Evolutionary conservation across 257 asterid genomes (phyloP).

Genomic region (Verbena officinalis): DNA sequence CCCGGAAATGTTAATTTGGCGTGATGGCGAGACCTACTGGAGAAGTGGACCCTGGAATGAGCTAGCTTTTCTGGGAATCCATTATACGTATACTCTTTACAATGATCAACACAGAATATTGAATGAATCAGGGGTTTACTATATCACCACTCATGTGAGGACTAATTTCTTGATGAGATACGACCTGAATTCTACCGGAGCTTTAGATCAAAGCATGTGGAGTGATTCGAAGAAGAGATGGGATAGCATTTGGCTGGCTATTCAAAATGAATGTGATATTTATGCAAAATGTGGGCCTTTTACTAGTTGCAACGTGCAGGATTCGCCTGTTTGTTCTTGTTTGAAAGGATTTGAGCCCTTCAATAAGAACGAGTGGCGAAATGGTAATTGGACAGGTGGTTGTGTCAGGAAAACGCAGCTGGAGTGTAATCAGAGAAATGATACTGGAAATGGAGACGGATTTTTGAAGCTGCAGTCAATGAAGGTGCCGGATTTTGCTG

Average conservation of each 20-base stretch:
- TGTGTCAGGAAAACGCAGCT: conserved; percentile 33
- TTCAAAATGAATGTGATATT: conserved; percentile 30
- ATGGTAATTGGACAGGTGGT: conserved; percentile 42
- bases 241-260: conserved; percentile 8
- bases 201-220: conserved; percentile 12
- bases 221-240: conserved; percentile 14
- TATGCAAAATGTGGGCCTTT: conserved; percentile 46
- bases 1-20: conserved; percentile 22
- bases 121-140: conserved; percentile 9
- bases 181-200: conserved; percentile 20
- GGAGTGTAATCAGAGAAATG: conserved; percentile 26
- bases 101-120: no score
- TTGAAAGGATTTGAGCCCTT: conserved; percentile 43
- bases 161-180: not conserved
- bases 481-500: conserved; percentile 33
- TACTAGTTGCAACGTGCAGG: conserved; percentile 36
- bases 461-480: conserved; percentile 30
- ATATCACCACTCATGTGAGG: conserved; percentile 23
- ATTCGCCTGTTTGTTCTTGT: conserved; percentile 38
- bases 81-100: no score
- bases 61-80: conserved; percentile 34
- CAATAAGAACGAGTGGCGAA: conserved; percentile 33
- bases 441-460: conserved; percentile 22
- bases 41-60: conserved; percentile 55
- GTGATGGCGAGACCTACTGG: conserved; percentile 34